These are phyloP conservation scores for Triglochin maritima DNA, from an alignment of 106 monocot genomes.

Conservation along the genomic window DNA sequence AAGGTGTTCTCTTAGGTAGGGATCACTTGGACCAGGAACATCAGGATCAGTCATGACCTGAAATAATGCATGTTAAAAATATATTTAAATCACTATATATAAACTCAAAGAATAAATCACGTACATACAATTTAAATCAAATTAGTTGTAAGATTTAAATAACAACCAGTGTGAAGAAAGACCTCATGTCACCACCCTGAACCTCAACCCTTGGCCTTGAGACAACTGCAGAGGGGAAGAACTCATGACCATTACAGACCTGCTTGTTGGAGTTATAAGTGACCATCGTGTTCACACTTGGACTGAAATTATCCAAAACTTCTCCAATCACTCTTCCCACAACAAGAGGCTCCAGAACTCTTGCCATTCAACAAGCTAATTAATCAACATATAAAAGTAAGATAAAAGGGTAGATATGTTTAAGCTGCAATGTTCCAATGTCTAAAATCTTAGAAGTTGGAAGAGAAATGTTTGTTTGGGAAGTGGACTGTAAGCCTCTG, in stretches of 20 bases:
- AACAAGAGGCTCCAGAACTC: conserved; percentile 48
- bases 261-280: conserved; percentile 57
- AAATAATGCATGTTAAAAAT: background rate
- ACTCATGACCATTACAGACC: conserved; percentile 77
- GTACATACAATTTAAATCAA: no score
- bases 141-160: background rate
- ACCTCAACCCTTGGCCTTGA: conserved; percentile 58
- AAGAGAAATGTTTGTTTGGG: no score
- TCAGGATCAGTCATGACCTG: conserved; percentile 84
- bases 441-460: no score
- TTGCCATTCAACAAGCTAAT: conserved; percentile 24
- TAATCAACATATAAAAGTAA: no score
- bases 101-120: background rate
- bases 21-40: conserved; percentile 86
- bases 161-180: conserved; percentile 67
- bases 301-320: conserved; percentile 53
- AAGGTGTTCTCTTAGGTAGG: conserved; percentile 73
- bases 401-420: no score
- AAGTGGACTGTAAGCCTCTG: no score
- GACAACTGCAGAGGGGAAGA: conserved; percentile 49
- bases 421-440: no score
- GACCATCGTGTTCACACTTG: conserved; percentile 54
- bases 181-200: conserved; percentile 68
- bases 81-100: background rate
- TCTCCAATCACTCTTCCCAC: conserved; percentile 83